A percentile compares a stretch with the other conserved stretches of the same genome.
Evolutionary conservation across 257 asterid genomes (phyloP).

Genomic region (Ilex aquifolium): DNA sequence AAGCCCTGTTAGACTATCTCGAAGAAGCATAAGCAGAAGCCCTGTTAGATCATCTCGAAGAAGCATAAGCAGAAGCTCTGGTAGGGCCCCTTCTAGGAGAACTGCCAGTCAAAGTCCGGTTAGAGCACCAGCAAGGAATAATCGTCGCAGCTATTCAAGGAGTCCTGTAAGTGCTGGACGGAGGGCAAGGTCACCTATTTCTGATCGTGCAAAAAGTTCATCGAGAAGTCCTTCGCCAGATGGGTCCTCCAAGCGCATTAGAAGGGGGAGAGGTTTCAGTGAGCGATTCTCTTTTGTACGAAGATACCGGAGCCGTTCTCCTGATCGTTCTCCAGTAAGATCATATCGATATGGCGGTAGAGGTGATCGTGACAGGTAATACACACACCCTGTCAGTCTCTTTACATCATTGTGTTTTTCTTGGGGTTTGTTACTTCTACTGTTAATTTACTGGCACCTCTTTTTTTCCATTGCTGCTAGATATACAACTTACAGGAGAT

Average conservation of each 20-base stretch:
- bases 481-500: conserved; percentile 75
- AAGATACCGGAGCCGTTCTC: conserved; percentile 85
- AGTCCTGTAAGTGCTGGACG: conserved; percentile 13
- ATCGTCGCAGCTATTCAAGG: conserved; percentile 32
- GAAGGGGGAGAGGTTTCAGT: conserved; percentile 97
- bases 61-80: conserved; percentile 85
- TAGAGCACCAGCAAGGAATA: conserved; percentile 54
- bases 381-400: neutral
- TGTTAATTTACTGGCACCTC: neutral
- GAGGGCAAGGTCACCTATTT: conserved; percentile 29
- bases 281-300: conserved; percentile 77
- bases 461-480: conserved; percentile 24
- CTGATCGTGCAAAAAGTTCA: conserved; percentile 67
- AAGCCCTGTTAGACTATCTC: conserved; percentile 41
- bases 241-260: conserved; percentile 84
- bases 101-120: conserved; percentile 64
- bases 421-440: neutral
- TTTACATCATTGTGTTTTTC: neutral
- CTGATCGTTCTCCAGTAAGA: conserved; percentile 80
- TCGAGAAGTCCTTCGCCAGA: conserved; percentile 85
- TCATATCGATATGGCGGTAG: conserved; percentile 76
- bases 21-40: conserved; percentile 71
- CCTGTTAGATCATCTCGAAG: conserved; percentile 53
- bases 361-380: conserved; percentile 75
- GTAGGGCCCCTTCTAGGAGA: conserved; percentile 53